Base-by-base conservation (phyloP, 352 stramenopile genomes). In the Phytophthora boehmeriae region DNA sequence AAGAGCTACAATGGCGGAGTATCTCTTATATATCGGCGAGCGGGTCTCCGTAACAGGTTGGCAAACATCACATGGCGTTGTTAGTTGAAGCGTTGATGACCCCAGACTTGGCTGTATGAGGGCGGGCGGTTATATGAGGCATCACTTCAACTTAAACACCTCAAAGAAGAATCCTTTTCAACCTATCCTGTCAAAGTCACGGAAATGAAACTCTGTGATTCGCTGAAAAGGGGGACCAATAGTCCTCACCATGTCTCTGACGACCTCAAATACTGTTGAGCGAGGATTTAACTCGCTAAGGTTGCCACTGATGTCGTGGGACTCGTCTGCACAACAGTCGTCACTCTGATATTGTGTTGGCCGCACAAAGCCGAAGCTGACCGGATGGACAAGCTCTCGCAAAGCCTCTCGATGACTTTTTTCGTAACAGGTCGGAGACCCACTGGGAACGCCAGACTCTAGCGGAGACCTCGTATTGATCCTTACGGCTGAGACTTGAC, bases 21-120 rank as follows among this genome's bases (percentile, higher is more conserved):
- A 44, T 73, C 54, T 73, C 59, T 68, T 52, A 32, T 59, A 51
- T 23, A 47, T 42, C 34, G 65, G 64, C 36, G 27, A 58, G 4
- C 32, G 47, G 38, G 62, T 71, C 61, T 71, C 66, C 54, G 23
- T 10, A n/a, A 27, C 35, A 59, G 51, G 65, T n/a, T 30, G 25
- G 25, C 25, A 30, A 30, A 30, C 25, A 30, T 30, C 25, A 30
- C 3, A 6, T 30, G 25, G 25, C 25, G 25, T 30, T 30, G n/a
- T n/a, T 30, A 23, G 38, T 71, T 75, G 63, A 75, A 72, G 62
- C 39, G 14, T 62, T 72, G 68, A 76, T 76, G 68, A 67, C 68
- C 60, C 68, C 51, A 76, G 68, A 67, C 16, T 4, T 62, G 54
- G n/a, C n/a, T 50, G 16, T 17, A 41, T 17, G 51, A 50, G 38